Evolutionary conservation across 2,329 filamentous ascomycete species (phyloP).

Genomic region (Colletotrichum paranaense): DNA sequence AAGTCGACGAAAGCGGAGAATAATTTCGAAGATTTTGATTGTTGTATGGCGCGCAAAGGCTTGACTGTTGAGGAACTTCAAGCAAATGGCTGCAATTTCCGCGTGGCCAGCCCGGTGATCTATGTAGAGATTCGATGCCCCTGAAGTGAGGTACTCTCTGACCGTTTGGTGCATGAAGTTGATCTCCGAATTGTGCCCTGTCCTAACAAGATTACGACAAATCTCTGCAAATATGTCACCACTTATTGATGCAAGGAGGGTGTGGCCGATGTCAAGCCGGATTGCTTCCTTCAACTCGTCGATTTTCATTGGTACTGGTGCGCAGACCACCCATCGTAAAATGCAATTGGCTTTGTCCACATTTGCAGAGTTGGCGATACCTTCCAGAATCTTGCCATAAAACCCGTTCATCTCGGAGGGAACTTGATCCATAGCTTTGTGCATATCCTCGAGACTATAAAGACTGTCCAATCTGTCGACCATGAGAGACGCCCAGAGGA

Average conservation of each 20-base stretch:
- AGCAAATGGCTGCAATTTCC: background rate
- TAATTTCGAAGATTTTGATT: background rate
- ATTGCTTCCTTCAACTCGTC: background rate
- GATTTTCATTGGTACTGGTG: background rate
- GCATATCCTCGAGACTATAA: background rate
- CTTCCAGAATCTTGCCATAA: constrained; percentile 38
- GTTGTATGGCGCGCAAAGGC: background rate
- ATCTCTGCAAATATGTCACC: background rate
- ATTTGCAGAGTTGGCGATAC: constrained; percentile 32
- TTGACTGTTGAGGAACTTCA: background rate
- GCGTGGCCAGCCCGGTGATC: background rate
- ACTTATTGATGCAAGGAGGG: background rate
- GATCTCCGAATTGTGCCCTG: background rate
- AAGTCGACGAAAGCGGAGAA: background rate
- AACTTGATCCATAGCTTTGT: background rate
- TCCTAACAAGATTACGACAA: background rate
- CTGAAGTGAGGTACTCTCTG: background rate
- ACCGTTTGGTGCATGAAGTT: constrained; percentile 1
- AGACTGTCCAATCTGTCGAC: constrained; percentile 34
- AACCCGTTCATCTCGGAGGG: constrained; percentile 39
- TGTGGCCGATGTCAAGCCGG: constrained; percentile 15
- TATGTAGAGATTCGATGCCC: background rate
- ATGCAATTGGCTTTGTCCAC: constrained; percentile 15
- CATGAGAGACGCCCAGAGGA: constrained; percentile 41
- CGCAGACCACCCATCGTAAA: background rate